phyloP scores from a whole-genome alignment of 1,284 basidiomycete genomes.

The Ceratobasidium sp. region DNA sequence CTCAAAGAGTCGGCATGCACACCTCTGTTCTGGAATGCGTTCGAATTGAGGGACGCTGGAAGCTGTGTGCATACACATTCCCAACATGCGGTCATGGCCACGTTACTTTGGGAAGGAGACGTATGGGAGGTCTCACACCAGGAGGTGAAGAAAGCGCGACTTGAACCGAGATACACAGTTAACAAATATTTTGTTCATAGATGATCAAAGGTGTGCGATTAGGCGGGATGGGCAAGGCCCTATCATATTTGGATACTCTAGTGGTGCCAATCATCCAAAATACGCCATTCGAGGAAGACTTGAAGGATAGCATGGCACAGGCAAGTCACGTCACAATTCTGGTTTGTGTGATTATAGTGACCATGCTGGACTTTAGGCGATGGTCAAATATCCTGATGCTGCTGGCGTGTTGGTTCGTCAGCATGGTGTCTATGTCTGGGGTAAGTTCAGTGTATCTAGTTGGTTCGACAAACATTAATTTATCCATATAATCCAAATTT shows the following conservation, averaged over 20 bases:
- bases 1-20: constrained; percentile 85
- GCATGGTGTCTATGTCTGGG: constrained; percentile 87
- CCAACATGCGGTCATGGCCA: constrained; percentile 86
- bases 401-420: constrained; percentile 80
- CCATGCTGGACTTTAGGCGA: constrained; percentile 56
- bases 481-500: neutral
- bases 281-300: constrained; percentile 85
- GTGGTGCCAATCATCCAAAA: constrained; percentile 87
- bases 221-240: constrained; percentile 70
- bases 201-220: constrained; percentile 91
- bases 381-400: constrained; percentile 78
- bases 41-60: constrained; percentile 74
- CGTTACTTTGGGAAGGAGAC: constrained; percentile 72
- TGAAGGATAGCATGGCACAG: constrained; percentile 82
- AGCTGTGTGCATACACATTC: constrained; percentile 90
- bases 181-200: constrained; percentile 52
- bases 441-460: constrained; percentile 53
- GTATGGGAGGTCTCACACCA: constrained; percentile 82
- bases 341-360: neutral
- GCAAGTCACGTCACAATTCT: constrained; percentile 45
- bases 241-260: constrained; percentile 86
- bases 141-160: constrained; percentile 50
- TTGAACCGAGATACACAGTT: no score
- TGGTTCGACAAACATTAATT: neutral
- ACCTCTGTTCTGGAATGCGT: constrained; percentile 91